Base-by-base conservation (phyloP, 2,329 filamentous ascomycete genomes). In the Ophiostoma fasciatum region DNA sequence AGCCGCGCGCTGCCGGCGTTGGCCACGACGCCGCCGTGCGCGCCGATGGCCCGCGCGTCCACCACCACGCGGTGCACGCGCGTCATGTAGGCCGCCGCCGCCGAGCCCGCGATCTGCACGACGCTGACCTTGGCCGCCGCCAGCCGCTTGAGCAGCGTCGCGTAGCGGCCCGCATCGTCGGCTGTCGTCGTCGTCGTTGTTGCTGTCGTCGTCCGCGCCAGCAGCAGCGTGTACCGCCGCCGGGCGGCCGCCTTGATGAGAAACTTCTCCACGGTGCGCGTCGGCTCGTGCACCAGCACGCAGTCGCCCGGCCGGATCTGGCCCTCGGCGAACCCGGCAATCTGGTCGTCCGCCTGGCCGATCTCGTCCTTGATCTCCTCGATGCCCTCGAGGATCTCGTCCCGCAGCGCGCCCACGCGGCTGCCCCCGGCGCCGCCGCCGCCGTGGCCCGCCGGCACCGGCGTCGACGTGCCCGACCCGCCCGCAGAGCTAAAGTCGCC, bases 301-400 rank as follows among this genome's bases (percentile, higher is more conserved):
- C 87, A 80, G 56, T 98, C 88, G 51, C 88, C 85, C 1, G 83
- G 82, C 53, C 93, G 83, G 45, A 98, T 93, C 56, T 94, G 82
- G 32, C 92, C 82, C 44, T 93, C 79, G 3, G 87, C 82, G 45
- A 85, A 81, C 17, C 76, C 74, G 2, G 88, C 82, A 48, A 98
- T 92, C 57, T 94, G 85, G 51, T 93, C 84, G 52, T 94, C 90
- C 7, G 85, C 85, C 52, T 88, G 81, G 45, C 81, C 79, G 38
- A 98, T 77, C 59, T 98, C 90, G 51, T 98, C 90, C 56, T 93
- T 82, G 41, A 98, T 85, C 55, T 98, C 90, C 49, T 84, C 78
- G 49, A 98, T 94, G 28, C 87, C 90, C 48, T 90, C 82, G 45
- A 94, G 78, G 19, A 96, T 80, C 57, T 96, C 90, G 12, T 83